Evolutionary conservation across 331 rosid species (phyloP), one percentile per base, ranked within the genome.

Genomic region (Spiraea crenata): DNA sequence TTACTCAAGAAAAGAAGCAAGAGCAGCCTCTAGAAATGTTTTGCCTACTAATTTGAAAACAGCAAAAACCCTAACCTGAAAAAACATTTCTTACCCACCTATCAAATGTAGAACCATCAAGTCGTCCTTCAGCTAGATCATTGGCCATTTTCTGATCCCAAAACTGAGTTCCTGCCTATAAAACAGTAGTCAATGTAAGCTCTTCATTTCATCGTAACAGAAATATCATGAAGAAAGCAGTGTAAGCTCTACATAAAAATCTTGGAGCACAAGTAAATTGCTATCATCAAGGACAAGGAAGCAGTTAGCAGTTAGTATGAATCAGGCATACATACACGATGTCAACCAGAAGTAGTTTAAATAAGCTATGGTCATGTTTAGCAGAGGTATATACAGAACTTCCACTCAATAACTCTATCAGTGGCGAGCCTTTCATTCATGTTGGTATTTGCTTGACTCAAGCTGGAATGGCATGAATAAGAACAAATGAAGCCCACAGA

Each of bases 91-190:
- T 56, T 59, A 76, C 81, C 69, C 79, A 93, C 99, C 99, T 87
- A 70, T 91, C 99, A 89, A 93, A 93, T 65, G 95, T 70, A 56
- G 84, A 74, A 67, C 99, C 96, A 82, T 91, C 90, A 58, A 93
- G 90, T 74, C 89, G 82, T 65, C 99, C 97, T 79, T 87, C 75
- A 47, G 91, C 91, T 62, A 91, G 95, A 72, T 83, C 93, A 57
- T 75, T 85, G 71, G 97, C 93, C 89, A 93, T 82, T 85, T 91
- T 89, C 81, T 91, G 97, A 58, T 93, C 97, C 99, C 99, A 93
- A 89, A 91, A 93, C 67, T 89, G 97, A 70, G 97, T 93, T 81
- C 99, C 97, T 55, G 99, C 99, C 99, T 91, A 60, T 41, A 83
- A 82, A 68, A 63, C 1, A 71, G 48, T n/a, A 68, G 49, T 75